Evolutionary conservation across 768 basidiomycete species (phyloP).

Genomic region (Hirschioporus abietinus): DNA sequence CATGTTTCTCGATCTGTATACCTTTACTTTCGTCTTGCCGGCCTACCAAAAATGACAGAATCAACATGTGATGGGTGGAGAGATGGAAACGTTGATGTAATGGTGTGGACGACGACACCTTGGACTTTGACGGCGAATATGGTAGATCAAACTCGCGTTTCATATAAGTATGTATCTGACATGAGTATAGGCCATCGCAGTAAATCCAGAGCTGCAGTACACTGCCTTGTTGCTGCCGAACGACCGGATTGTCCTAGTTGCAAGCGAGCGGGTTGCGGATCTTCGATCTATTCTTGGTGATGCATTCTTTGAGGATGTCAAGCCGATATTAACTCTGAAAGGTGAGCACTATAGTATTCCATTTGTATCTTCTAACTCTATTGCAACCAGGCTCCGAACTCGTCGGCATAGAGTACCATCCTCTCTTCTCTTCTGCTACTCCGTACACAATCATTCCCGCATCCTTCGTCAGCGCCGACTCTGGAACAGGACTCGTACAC

Average conservation of each 20-base stretch:
- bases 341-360: constrained; percentile 22
- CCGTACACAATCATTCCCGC: constrained; percentile 54
- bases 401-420: constrained; percentile 15
- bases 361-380: not conserved
- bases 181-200: constrained; percentile 72
- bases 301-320: constrained; percentile 20
- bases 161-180: constrained; percentile 8
- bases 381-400: constrained; percentile 17
- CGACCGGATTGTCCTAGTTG: constrained; percentile 1
- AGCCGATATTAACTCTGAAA: constrained; percentile 22
- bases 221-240: constrained; percentile 33
- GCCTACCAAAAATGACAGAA: constrained; percentile 16
- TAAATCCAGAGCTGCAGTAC: constrained; percentile 71
- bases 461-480: constrained; percentile 72
- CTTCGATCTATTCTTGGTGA: constrained; percentile 25
- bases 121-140: constrained; percentile 97
- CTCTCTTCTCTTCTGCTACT: constrained; percentile 21
- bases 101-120: constrained; percentile 97
- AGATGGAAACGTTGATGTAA: constrained; percentile 40
- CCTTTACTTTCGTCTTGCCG: constrained; percentile 64
- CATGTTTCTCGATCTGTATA: constrained; percentile 87
- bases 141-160: constrained; percentile 40
- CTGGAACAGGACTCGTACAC: constrained; percentile 96
- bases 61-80: constrained; percentile 29
- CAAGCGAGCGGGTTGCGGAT: constrained; percentile 22